These are phyloP conservation scores for Penicillium parvum DNA, from an alignment of 495 filamentous ascomycete genomes.

Conservation along the genomic window DNA sequence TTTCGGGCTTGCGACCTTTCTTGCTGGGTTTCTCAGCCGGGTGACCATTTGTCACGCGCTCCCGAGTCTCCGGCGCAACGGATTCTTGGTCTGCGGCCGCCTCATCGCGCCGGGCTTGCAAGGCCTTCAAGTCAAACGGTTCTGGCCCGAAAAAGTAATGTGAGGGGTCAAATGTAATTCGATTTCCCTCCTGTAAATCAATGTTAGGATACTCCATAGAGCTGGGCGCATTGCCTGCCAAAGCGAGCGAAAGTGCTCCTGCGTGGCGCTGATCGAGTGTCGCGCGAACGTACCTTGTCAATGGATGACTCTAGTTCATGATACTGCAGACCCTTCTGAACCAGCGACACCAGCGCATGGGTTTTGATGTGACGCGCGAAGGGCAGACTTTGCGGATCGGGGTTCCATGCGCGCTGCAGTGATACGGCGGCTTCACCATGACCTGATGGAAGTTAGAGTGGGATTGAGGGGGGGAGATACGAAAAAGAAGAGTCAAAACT, in stretches of 20 bases:
- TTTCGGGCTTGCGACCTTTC: slow-evolving; percentile 46
- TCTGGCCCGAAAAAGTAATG: slow-evolving; percentile 51
- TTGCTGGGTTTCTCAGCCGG: slow-evolving; percentile 27
- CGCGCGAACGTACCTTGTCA: slow-evolving; percentile 51
- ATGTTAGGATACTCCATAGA: slow-evolving; percentile 1
- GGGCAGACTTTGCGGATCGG: slow-evolving; percentile 66
- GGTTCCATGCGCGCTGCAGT: slow-evolving; percentile 78
- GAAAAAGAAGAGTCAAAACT: slow-evolving; percentile 11
- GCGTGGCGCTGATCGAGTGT: background rate
- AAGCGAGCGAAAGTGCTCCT: too few relatives aligned
- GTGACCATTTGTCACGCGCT: slow-evolving; percentile 44
- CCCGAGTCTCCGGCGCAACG: slow-evolving; percentile 37
- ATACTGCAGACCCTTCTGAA: slow-evolving; percentile 76
- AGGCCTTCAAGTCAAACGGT: slow-evolving; percentile 31
- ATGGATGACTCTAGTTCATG: slow-evolving; percentile 62
- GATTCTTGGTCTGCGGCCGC: slow-evolving; percentile 31
- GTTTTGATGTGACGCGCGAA: slow-evolving; percentile 72
- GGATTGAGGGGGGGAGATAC: background rate
- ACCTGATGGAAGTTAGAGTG: slow-evolving; percentile 33
- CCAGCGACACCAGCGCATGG: slow-evolving; percentile 67
- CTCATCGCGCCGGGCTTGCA: slow-evolving; percentile 28
- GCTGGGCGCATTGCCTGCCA: too few relatives aligned
- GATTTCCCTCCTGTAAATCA: slow-evolving; percentile 40
- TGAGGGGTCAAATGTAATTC: slow-evolving; percentile 30
- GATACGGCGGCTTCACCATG: slow-evolving; percentile 69